Evolutionary conservation across 2,329 filamentous ascomycete species (phyloP).

Genomic region (Plenodomus biglobosus): DNA sequence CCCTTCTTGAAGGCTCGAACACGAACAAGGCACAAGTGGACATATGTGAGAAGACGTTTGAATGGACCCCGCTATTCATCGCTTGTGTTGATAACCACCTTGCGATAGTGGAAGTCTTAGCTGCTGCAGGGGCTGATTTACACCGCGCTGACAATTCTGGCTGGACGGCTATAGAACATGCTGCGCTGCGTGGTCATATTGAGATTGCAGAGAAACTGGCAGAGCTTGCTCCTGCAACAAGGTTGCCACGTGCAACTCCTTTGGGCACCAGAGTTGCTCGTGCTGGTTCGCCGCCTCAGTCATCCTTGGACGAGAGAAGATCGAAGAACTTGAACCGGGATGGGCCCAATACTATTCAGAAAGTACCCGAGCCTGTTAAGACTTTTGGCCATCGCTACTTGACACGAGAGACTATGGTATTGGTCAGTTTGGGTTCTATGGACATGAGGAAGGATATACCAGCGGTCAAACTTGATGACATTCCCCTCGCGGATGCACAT

Average conservation of each 20-base stretch:
- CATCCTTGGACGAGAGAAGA: slow-evolving; percentile 58
- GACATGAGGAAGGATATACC: slow-evolving; percentile 81
- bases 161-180: slow-evolving; percentile 93
- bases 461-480: slow-evolving; percentile 82
- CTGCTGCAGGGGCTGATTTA: slow-evolving; percentile 75
- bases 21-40: slow-evolving; percentile 76
- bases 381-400: slow-evolving; percentile 96
- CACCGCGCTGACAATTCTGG: slow-evolving; percentile 79
- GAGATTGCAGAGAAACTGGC: slow-evolving; percentile 72
- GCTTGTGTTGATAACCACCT: slow-evolving; percentile 87
- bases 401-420: slow-evolving; percentile 81
- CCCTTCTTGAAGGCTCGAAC: slow-evolving; percentile 69
- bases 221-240: slow-evolving; percentile 52
- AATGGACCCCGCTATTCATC: slow-evolving; percentile 94
- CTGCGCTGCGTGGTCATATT: slow-evolving; percentile 84
- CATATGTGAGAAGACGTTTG: slow-evolving; percentile 77
- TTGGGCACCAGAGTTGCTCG: slow-evolving; percentile 33
- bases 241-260: slow-evolving; percentile 26
- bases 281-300: slow-evolving; percentile 53
- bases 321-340: slow-evolving; percentile 45
- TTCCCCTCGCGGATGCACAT: slow-evolving; percentile 84
- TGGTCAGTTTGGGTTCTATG: slow-evolving; percentile 93
- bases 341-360: slow-evolving; percentile 38
- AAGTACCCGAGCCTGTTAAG: slow-evolving; percentile 77
- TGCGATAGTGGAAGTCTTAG: slow-evolving; percentile 71